Evolutionary conservation across 1,284 basidiomycete species (phyloP).

Genomic region (Ceratobasidium sp.): DNA sequence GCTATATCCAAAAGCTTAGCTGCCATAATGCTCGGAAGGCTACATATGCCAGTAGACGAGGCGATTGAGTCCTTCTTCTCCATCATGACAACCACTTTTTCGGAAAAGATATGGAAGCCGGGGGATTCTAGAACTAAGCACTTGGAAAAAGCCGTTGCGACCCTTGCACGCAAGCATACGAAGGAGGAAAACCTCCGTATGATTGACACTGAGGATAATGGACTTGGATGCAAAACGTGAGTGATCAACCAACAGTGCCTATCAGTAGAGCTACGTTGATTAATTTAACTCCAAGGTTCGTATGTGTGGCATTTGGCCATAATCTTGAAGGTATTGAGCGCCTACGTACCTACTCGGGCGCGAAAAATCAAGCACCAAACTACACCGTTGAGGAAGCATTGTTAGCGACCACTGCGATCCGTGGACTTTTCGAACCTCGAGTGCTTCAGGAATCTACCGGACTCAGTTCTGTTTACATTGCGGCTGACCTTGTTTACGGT

Average conservation of each 20-base stretch:
- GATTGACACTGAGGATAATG: background rate
- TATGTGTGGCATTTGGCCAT: conserved; percentile 3
- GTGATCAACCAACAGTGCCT: background rate
- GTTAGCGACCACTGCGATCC: conserved; percentile 10
- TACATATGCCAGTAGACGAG: conserved; percentile 54
- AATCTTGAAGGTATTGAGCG: background rate
- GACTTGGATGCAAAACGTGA: conserved; percentile 23
- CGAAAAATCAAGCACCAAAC: background rate
- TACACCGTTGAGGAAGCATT: conserved; percentile 7
- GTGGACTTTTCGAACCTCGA: background rate
- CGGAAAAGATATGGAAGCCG: background rate
- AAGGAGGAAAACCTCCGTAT: background rate
- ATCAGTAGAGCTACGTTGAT: background rate
- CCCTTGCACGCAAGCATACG: background rate
- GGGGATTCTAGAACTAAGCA: background rate
- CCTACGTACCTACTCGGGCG: conserved; percentile 17
- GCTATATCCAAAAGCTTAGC: conserved; percentile 52
- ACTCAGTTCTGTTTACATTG: background rate
- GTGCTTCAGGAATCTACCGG: background rate
- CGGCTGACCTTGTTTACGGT: background rate
- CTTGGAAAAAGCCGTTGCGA: background rate
- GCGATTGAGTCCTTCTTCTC: conserved; percentile 31
- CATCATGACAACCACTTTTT: conserved; percentile 24
- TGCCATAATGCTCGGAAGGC: conserved; percentile 57
- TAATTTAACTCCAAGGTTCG: conserved; percentile 2